Base-by-base conservation (phyloP, 176 grass and related monocot genomes). In the Cenchrus purpureus region DNA sequence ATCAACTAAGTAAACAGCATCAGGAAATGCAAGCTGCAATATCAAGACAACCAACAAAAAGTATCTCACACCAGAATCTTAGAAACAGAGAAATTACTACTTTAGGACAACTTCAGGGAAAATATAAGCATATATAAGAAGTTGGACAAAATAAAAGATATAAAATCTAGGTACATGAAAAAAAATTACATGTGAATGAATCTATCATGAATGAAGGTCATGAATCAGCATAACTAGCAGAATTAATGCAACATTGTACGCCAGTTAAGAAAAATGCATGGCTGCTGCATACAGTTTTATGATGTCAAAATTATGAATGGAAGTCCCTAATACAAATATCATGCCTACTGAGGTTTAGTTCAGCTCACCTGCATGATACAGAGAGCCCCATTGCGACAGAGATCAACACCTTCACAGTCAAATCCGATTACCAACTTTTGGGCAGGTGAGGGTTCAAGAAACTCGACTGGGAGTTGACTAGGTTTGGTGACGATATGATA, bases 331-430 rank as follows among this genome's bases (percentile, higher is more conserved):
- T 42, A 57, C 31, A 56, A 67, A 78, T 5, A 56, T 16, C 51
- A 68, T 22, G 19, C 29, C 63, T 19, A 10, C 25, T 25, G 78
- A 73, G 48, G 49, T 54, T 78, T 52, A 86, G 54, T 76, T 67
- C 82, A 74, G 67, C 72, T 93, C 50, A 98, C 96, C 96, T 98
- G 96, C 96, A 98, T 98, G 73, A 98, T 84, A 85, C 96, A 98
- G 78, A 98, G 91, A 89, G 83, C 76, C 13, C 96, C 96, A 87
- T 92, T 56, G 63, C 93, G 91, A 72, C 96, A 98, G 61, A 98
- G 91, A 71, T 98, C 93, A 71, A 98, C 93, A 79, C 96, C 96
- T 87, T 98, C 96, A 69, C 96, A 98, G 60, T 98, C 96, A 83
- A 98, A 90, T 75, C 93, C 93, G 55, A 98, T 87, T 58, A 95